Evolutionary conservation across 2,329 filamentous ascomycete genomes (phyloP), one percentile per base, ranked within the genome.

Genomic region (Alternaria sp.): DNA sequence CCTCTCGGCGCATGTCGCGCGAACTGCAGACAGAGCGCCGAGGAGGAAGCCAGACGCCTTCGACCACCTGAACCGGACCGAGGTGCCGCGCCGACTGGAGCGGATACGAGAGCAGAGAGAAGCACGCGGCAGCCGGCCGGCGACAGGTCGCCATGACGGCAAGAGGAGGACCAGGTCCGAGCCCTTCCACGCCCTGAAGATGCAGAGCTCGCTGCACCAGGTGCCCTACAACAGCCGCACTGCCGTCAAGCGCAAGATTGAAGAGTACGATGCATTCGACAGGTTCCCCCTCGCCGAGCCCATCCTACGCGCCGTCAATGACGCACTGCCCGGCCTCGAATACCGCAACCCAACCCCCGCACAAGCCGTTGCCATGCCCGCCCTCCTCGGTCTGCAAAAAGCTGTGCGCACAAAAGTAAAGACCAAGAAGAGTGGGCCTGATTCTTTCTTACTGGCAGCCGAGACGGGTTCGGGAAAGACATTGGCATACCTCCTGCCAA

Each of bases 401-500:
- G 78, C 68, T 39, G 60, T 55, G 72, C 70, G 72, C 58, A 76
- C 72, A 39, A 63, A 61, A 40, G 52, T 70, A 36, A 65, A 61
- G 5, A 54, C 74, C 3, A 72, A 69, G 51, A 61, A 58, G 70
- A 72, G 73, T 64, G 78, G 64, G n/a, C 83, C 85, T 71, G 81
- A 87, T 53, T 83, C 88, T 51, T 97, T 92, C 72, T 83, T 99
- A 11, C 83, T 99, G 49, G 95, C 95, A 4, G 95, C 95, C 10
- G 95, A 99, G 81, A 99, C 95, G 0, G 95, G 95, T 11, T 98
- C 95, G 0, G 95, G 95, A 60, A 99, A 99, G 82, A 99, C 95
- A 1, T 82, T 99, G 61, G 92, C 95, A 8, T 99, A 99, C 73
- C 81, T 98, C 5, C 79, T 97, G 5, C 96, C 95, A 0, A 85